A percentile compares a stretch with the other conserved stretches of the same genome.
Conservation (phyloP, 1,284 basidiomycete species). For the Mycosarcoma maydis region DNA sequence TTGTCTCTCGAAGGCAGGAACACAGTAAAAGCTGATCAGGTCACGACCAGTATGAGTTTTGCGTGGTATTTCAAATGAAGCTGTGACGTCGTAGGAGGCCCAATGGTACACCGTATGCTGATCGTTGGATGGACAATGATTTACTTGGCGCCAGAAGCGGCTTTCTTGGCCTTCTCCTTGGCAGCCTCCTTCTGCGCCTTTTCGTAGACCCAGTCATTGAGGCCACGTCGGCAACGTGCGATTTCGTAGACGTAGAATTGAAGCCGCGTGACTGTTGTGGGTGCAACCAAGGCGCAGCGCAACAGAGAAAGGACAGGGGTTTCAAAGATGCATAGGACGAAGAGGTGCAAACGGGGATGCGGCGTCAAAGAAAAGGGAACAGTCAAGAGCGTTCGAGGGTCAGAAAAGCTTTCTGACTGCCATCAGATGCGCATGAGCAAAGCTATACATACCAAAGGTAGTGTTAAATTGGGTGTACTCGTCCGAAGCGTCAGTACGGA, state of each 20-base stretch:
- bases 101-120: background rate
- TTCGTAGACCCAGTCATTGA: constrained; percentile 81
- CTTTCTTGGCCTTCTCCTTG: constrained; percentile 54
- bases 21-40: no score
- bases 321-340: no score
- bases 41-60: no score
- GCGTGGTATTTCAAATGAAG: constrained; percentile 7
- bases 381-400: background rate
- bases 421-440: background rate
- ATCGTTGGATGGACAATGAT: no score
- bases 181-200: constrained; percentile 61
- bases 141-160: constrained; percentile 28
- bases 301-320: no score
- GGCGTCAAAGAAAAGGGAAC: background rate
- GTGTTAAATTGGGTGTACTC: constrained; percentile 94
- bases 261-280: constrained; percentile 68
- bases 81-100: background rate
- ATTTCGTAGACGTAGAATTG: constrained; percentile 97
- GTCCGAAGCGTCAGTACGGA: constrained; percentile 80
- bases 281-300: no score
- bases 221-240: constrained; percentile 86
- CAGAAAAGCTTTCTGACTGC: no score
- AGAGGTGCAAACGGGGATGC: background rate
- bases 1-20: no score
- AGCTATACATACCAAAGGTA: constrained; percentile 79